Evolutionary conservation across 805 yeast genomes (phyloP), one percentile per base, ranked within the genome.

Genomic region (Cyberlindnera amylophila): DNA sequence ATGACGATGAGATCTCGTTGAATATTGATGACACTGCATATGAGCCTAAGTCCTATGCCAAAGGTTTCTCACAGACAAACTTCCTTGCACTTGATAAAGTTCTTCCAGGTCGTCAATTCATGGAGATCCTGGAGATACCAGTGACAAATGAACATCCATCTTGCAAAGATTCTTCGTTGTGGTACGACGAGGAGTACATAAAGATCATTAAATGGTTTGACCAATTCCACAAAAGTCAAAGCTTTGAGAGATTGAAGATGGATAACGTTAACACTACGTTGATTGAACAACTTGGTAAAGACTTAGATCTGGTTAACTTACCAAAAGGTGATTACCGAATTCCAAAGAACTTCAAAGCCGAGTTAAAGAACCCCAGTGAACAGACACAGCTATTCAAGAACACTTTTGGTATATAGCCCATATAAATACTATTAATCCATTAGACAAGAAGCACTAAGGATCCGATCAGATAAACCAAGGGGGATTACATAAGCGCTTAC

Each of bases 21-120:
- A 12, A 13, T 13, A 11, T 27, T 13, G 30, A 27, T 27, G 30
- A 27, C n/a, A 12, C 30, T 13, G 6, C 27, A 27, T 10, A 5
- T 11, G 14, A 11, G 10, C 13, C 30, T 27, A 12, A n/a, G n/a
- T n/a, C 30, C 5, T 18, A 14, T 14, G 24, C 36, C 13, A 46
- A 39, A 24, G 59, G 51, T 1, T 53, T 50, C 36, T 29, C 44
- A 33, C 50, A 47, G 19, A 78, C 83, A 2, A 54, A 62, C 12
- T 91, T 89, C 53, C 61, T 86, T 24, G 93, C 98, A 0, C 68
- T 91, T 21, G 97, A 90, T 58, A 91, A 91, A 61, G 87, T 95
- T 53, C 65, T 85, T 1, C 87, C 88, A 2, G 64, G 71, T 14
- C 66, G 95, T 17, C 55, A 66, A 18, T 86, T 73, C 55, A 49